These are phyloP conservation scores for Hyaloperonospora brassicae DNA, from an alignment of 352 stramenopile species.

Conservation along the genomic window DNA sequence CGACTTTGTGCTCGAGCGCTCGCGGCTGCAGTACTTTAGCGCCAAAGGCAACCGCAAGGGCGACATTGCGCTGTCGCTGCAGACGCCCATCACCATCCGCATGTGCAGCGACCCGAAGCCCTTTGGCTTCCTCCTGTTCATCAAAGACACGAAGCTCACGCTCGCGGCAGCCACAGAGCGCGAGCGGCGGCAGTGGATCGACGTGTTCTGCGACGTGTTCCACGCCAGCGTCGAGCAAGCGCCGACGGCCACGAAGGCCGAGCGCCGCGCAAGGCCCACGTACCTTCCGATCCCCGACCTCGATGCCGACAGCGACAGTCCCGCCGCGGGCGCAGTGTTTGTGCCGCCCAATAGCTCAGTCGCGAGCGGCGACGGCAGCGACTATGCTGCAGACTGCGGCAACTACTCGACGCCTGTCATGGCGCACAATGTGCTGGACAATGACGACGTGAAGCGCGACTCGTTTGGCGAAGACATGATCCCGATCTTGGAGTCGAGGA, in stretches of 20 bases:
- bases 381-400: slow-evolving; percentile 1
- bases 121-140: slow-evolving; percentile 63
- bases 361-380: slow-evolving; percentile 2
- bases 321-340: slow-evolving; percentile 18
- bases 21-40: slow-evolving; percentile 70
- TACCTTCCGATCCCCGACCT: slow-evolving; percentile 66
- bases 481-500: slow-evolving; percentile 49
- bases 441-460: slow-evolving; percentile 23
- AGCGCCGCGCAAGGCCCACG: slow-evolving; percentile 51
- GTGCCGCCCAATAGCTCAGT: slow-evolving; percentile 16
- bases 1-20: slow-evolving; percentile 67
- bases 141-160: slow-evolving; percentile 75
- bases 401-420: slow-evolving; percentile 17
- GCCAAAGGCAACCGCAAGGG: slow-evolving; percentile 67
- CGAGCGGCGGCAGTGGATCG: slow-evolving; percentile 69
- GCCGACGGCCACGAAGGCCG: slow-evolving; percentile 40
- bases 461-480: slow-evolving; percentile 41
- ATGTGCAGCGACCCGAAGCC: slow-evolving; percentile 64
- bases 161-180: slow-evolving; percentile 61
- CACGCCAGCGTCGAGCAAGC: slow-evolving; percentile 63
- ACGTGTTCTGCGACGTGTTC: slow-evolving; percentile 71
- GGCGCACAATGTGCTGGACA: slow-evolving; percentile 20
- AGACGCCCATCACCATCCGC: slow-evolving; percentile 67
- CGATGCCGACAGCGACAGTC: slow-evolving; percentile 21
- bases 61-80: slow-evolving; percentile 49